Conservation (phyloP, 2,329 filamentous ascomycete species). For the Aspergillus neoniger region DNA sequence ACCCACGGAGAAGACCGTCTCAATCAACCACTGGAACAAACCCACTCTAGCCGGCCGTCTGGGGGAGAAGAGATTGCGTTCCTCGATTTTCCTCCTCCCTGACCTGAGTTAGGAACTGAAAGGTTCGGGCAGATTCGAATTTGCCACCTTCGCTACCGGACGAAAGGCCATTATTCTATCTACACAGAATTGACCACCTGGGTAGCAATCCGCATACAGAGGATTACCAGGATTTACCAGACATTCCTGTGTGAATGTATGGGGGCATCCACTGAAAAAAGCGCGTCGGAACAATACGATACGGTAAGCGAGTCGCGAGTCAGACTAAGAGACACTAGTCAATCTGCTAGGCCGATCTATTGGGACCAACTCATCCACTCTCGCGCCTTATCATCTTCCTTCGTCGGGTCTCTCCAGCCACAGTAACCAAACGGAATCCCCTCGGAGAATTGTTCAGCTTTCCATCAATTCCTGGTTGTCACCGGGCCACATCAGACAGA, state of each 20-base stretch:
- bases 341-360: conserved; percentile 15
- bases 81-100: neutral
- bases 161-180: too few species aligned
- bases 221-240: too few species aligned
- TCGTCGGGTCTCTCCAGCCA: neutral
- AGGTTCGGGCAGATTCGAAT: too few species aligned
- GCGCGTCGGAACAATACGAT: neutral
- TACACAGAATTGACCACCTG: too few species aligned
- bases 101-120: too few species aligned
- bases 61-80: too few species aligned
- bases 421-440: neutral
- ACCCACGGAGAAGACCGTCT: neutral
- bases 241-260: neutral
- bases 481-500: neutral
- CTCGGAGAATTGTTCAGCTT: neutral
- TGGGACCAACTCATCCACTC: conserved; percentile 11
- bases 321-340: neutral
- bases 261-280: neutral
- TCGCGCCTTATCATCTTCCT: neutral
- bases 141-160: too few species aligned
- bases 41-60: too few species aligned
- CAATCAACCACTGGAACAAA: neutral
- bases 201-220: too few species aligned
- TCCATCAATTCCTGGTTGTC: neutral
- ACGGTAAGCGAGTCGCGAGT: neutral